phyloP scores from a whole-genome alignment of 2,329 filamentous ascomycete species.

The Penicillium sp. region DNA sequence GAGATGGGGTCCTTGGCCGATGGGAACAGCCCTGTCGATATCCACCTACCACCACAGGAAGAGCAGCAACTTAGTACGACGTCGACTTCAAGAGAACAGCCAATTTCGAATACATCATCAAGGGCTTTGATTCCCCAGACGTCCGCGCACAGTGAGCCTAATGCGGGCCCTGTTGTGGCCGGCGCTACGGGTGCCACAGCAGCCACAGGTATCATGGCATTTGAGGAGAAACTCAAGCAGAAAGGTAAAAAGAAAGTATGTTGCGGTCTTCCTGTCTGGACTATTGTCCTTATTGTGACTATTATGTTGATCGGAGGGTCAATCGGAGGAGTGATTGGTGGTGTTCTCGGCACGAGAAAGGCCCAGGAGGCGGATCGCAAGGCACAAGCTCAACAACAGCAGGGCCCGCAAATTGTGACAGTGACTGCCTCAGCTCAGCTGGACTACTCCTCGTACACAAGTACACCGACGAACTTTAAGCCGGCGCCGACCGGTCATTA shows the following conservation, averaged over 20 bases:
- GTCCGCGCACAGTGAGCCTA: slow-evolving; percentile 17
- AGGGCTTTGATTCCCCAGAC: slow-evolving; percentile 22
- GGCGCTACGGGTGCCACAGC: not conserved
- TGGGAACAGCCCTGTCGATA: slow-evolving; percentile 22
- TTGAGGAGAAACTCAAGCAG: slow-evolving; percentile 47
- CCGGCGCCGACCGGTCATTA: slow-evolving; percentile 53
- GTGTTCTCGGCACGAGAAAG: slow-evolving; percentile 49
- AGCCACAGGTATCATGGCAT: slow-evolving; percentile 38
- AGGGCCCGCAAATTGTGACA: slow-evolving; percentile 40
- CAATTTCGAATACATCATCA: slow-evolving; percentile 36
- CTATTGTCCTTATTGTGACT: slow-evolving; percentile 47
- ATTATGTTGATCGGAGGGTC: slow-evolving; percentile 51
- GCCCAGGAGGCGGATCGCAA: slow-evolving; percentile 30
- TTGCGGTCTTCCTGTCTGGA: slow-evolving; percentile 55
- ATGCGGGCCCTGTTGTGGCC: slow-evolving; percentile 5
- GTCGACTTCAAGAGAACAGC: slow-evolving; percentile 21
- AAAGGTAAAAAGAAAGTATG: slow-evolving; percentile 45
- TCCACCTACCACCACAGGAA: slow-evolving; percentile 44
- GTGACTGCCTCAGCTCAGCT: slow-evolving; percentile 50
- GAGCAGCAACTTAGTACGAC: slow-evolving; percentile 49
- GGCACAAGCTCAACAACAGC: slow-evolving; percentile 18
- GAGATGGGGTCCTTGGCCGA: slow-evolving; percentile 22
- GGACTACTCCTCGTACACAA: slow-evolving; percentile 53
- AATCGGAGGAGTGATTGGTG: slow-evolving; percentile 56
- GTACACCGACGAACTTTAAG: slow-evolving; percentile 45